Evolutionary conservation across 176 grass and related monocot genomes (phyloP).

Genomic region (Eleusine coracana): DNA sequence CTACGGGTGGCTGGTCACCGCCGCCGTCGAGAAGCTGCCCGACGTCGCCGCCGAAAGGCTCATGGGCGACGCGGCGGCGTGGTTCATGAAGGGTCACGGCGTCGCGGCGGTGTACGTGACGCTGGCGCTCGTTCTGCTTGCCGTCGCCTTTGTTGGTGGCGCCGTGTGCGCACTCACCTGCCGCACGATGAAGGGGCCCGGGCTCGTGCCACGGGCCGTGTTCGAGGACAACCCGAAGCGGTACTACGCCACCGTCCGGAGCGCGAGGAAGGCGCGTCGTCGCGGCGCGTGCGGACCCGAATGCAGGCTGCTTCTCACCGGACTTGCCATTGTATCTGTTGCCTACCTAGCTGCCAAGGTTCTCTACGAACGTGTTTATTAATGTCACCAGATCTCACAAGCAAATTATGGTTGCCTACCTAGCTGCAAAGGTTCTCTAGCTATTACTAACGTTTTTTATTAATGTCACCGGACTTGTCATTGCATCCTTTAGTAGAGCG

Average conservation of each 20-base stretch:
- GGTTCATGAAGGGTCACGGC: not conserved
- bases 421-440: not conserved
- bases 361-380: not conserved
- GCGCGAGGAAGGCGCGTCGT: not conserved
- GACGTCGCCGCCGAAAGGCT: slow-evolving; percentile 26
- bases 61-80: slow-evolving; percentile 7
- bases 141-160: slow-evolving; percentile 32
- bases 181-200: slow-evolving; percentile 44
- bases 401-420: not conserved
- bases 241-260: slow-evolving; percentile 35
- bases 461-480: too few species aligned
- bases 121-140: not conserved
- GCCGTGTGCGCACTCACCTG: slow-evolving; percentile 39
- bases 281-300: not conserved
- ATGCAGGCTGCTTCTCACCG: slow-evolving; percentile 4
- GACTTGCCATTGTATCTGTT: not conserved
- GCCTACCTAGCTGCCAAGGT: slow-evolving; percentile 23
- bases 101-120: not conserved
- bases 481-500: too few species aligned
- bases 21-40: slow-evolving; percentile 21
- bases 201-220: slow-evolving; percentile 33
- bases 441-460: too few species aligned
- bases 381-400: not conserved
- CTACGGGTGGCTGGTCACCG: slow-evolving; percentile 13
- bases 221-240: slow-evolving; percentile 30